These are phyloP conservation scores for Psilocybe mexicana DNA, from an alignment of 1,284 basidiomycete genomes.

Conservation along the genomic window DNA sequence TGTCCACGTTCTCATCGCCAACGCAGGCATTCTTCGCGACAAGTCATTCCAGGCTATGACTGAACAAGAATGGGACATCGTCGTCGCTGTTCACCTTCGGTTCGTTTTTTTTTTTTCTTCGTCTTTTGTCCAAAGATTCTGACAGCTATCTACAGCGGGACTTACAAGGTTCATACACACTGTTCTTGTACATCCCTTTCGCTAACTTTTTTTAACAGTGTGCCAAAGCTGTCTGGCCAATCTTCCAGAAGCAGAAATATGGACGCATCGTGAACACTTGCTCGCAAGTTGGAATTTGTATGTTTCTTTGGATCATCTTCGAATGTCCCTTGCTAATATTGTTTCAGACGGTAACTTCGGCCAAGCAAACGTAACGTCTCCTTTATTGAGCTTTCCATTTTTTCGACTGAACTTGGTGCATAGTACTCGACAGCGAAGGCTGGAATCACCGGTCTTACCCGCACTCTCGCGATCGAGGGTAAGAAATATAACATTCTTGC, in stretches of 20 bases:
- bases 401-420: neutral
- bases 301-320: slow-evolving; percentile 30
- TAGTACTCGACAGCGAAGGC: slow-evolving; percentile 94
- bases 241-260: slow-evolving; percentile 97
- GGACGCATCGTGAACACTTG: slow-evolving; percentile 95
- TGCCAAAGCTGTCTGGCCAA: slow-evolving; percentile 94
- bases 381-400: neutral
- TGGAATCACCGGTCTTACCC: slow-evolving; percentile 88
- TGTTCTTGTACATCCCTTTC: neutral
- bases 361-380: slow-evolving; percentile 70
- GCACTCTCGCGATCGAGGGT: slow-evolving; percentile 91
- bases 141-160: slow-evolving; percentile 43
- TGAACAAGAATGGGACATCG: slow-evolving; percentile 93
- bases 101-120: slow-evolving; percentile 30
- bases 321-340: neutral
- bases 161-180: slow-evolving; percentile 57
- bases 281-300: slow-evolving; percentile 91
- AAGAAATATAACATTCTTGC: slow-evolving; percentile 88
- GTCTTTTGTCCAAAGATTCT: neutral
- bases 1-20: slow-evolving; percentile 90
- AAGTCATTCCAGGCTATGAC: slow-evolving; percentile 91
- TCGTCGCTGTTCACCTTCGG: slow-evolving; percentile 87
- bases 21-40: slow-evolving; percentile 93
- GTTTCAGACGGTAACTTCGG: slow-evolving; percentile 89
- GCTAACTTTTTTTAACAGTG: slow-evolving; percentile 47